Evolutionary conservation across 371 early-diverging fungal species (phyloP), one percentile per base, ranked within the genome.

Genomic region (Globomyces sp.): DNA sequence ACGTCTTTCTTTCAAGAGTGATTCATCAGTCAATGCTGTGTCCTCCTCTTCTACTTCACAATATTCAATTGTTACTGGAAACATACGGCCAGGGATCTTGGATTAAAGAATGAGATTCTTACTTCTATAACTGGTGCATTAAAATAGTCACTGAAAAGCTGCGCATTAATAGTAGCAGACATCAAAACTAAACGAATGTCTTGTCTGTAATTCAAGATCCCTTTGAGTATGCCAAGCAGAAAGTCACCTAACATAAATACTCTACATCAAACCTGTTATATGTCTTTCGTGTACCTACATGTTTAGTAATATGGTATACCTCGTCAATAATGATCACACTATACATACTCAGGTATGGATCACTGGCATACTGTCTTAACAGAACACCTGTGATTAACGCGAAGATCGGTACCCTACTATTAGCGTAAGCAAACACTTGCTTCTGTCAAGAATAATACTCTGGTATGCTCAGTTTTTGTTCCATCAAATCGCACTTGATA

Each of bases 111-210:
- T 24, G 24, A 24, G 24, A 24, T 24, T 24, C 24, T 24, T 24
- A 24, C 24, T 59, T 69, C 72, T 34, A 75, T 69, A 48, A 75
- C 45, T 36, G 75, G 76, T 1, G 83, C 77, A 71, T 93, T 66
- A 70, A 80, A 96, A 75, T 93, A 97, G 47, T 80, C 83, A 3
- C 92, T 87, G 66, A 98, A 96, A 55, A 92, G 87, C 61, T 92
- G 89, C 2, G 95, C 90, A 75, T 98, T 93, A 59, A 97, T 79
- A 0, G 99, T 99, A 10, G 99, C 99, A 74, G 93, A 93, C 99
- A 99, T 99, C 64, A 99, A 85, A 11, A 98, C 86, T 40, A 97
- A 85, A 70, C 90, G 92, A 4, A 97, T 80, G 68, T 91, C 89
- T 46, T 71, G 69, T 13, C 94, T 80, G 40, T 81, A 80, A 49